These are phyloP conservation scores for Fonsecaea nubica DNA, from an alignment of 2,329 filamentous ascomycete genomes.

Conservation along the genomic window DNA sequence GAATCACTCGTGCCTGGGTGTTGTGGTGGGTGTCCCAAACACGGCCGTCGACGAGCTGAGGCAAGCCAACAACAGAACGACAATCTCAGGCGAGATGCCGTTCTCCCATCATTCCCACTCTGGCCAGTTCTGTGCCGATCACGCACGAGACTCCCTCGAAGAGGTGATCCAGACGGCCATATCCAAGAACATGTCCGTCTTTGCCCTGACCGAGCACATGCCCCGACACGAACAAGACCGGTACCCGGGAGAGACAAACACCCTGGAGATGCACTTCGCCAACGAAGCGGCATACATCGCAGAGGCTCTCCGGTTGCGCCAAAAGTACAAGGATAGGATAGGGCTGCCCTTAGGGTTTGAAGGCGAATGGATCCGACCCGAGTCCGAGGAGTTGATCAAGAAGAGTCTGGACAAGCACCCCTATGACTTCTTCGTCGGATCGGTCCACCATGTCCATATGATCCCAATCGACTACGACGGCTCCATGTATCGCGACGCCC, in stretches of 20 bases:
- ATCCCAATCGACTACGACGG: conserved; percentile 88
- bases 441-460: conserved; percentile 85
- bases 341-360: conserved; percentile 89
- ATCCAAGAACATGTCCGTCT: conserved; percentile 75
- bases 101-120: conserved; percentile 99
- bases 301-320: conserved; percentile 76
- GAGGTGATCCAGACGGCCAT: conserved; percentile 83
- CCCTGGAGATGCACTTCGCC: conserved; percentile 48
- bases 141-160: conserved; percentile 85
- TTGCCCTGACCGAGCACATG: conserved; percentile 95
- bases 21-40: too few relatives aligned
- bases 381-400: conserved; percentile 66
- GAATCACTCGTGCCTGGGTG: too few relatives aligned
- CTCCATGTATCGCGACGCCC: conserved; percentile 69
- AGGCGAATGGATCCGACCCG: conserved; percentile 84
- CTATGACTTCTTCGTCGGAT: conserved; percentile 91
- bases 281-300: conserved; percentile 68
- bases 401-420: conserved; percentile 64
- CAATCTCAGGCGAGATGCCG: conserved; percentile 66
- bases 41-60: too few relatives aligned
- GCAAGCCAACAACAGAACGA: too few relatives aligned
- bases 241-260: conserved; percentile 84
- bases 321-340: conserved; percentile 73
- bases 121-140: conserved; percentile 91
- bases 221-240: conserved; percentile 79